Evolutionary conservation across 106 monocot species (phyloP).

Genomic region (Allium fistulosum): DNA sequence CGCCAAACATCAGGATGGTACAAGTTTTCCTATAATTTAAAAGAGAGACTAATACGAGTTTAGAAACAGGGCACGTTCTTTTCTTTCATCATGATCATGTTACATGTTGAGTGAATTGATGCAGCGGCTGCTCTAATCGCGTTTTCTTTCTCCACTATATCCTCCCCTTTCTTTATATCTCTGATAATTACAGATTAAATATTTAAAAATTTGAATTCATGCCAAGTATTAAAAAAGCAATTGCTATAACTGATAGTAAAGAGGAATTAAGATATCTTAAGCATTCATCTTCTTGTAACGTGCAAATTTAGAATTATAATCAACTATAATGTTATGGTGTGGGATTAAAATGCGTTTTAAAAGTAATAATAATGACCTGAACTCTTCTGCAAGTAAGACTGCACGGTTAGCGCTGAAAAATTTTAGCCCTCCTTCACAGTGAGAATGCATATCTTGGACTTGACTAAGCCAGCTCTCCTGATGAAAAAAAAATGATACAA

Average conservation of each 20-base stretch:
- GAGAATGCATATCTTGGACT: slow-evolving; percentile 69
- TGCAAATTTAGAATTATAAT: too few species aligned
- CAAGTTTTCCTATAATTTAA: too few species aligned
- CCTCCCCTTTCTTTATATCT: slow-evolving; percentile 31
- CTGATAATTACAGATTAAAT: slow-evolving; percentile 10
- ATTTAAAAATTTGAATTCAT: too few species aligned
- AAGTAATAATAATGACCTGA: slow-evolving; percentile 22
- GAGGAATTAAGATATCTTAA: too few species aligned
- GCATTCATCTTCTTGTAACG: too few species aligned
- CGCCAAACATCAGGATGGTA: too few species aligned
- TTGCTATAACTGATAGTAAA: too few species aligned
- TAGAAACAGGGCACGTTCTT: slow-evolving; percentile 41
- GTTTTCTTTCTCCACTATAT: slow-evolving; percentile 26
- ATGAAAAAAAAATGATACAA: neutral
- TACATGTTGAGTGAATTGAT: slow-evolving; percentile 79
- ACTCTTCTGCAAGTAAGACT: slow-evolving; percentile 18
- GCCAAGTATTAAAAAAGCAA: too few species aligned
- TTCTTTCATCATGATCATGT: slow-evolving; percentile 45
- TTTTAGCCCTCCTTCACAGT: slow-evolving; percentile 65
- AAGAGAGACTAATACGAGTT: neutral
- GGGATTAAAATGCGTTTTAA: too few species aligned
- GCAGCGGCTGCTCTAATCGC: slow-evolving; percentile 77
- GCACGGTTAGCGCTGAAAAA: slow-evolving; percentile 22
- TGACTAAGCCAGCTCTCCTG: slow-evolving; percentile 76
- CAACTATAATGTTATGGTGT: too few species aligned